A percentile compares a stretch with the other conserved stretches of the same genome.
These are phyloP conservation scores for Mollisia scopiformis DNA, from an alignment of 2,329 filamentous ascomycete species.

Conservation along the genomic window DNA sequence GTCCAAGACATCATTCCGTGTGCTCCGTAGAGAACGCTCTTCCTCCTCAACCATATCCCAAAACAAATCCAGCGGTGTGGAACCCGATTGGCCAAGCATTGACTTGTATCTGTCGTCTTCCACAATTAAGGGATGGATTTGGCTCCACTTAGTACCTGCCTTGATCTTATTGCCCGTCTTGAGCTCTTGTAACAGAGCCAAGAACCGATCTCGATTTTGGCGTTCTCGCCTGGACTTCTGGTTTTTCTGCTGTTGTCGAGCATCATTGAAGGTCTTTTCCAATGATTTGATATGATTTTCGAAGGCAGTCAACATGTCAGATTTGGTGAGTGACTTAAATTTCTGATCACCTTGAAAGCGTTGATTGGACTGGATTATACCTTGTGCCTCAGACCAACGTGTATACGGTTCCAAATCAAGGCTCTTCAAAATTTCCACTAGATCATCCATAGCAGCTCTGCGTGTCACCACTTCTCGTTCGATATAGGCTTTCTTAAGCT, in stretches of 20 bases:
- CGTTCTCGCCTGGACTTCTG: slow-evolving; percentile 80
- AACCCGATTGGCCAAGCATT: slow-evolving; percentile 83
- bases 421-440: slow-evolving; percentile 76
- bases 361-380: slow-evolving; percentile 75
- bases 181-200: slow-evolving; percentile 74
- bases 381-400: slow-evolving; percentile 89
- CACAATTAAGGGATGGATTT: slow-evolving; percentile 74
- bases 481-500: slow-evolving; percentile 78
- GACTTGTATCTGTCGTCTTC: slow-evolving; percentile 81
- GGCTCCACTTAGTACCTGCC: slow-evolving; percentile 87
- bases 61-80: slow-evolving; percentile 87
- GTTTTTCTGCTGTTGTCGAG: slow-evolving; percentile 84
- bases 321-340: slow-evolving; percentile 83
- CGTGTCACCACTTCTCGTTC: slow-evolving; percentile 74
- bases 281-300: slow-evolving; percentile 93
- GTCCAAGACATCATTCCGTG: slow-evolving; percentile 82
- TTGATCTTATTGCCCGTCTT: slow-evolving; percentile 79
- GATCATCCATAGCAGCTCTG: slow-evolving; percentile 82
- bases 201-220: slow-evolving; percentile 82
- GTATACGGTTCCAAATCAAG: slow-evolving; percentile 91
- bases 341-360: slow-evolving; percentile 81
- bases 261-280: slow-evolving; percentile 89
- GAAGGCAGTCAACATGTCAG: slow-evolving; percentile 90
- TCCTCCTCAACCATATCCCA: slow-evolving; percentile 96
- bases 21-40: slow-evolving; percentile 80